phyloP scores from a whole-genome alignment of 1,139 yeast genomes.

The Debaryomyces subglobosus region DNA sequence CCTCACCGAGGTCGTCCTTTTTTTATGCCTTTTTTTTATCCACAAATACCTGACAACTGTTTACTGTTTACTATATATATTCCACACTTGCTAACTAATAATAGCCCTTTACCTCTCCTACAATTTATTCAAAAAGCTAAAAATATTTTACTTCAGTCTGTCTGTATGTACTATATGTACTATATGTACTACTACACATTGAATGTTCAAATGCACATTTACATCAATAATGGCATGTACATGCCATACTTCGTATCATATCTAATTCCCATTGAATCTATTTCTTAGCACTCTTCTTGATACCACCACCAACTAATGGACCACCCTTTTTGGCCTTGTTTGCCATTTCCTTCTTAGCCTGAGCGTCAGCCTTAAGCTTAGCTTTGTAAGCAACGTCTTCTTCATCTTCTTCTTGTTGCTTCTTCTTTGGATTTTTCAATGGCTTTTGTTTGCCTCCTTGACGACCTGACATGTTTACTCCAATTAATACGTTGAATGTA shows the following conservation, averaged over 20 bases:
- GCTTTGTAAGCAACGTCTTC: slow-evolving; percentile 90
- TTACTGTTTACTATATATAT: too few relatives aligned
- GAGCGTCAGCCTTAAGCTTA: slow-evolving; percentile 93
- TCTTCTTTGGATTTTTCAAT: slow-evolving; percentile 72
- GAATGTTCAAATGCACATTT: not conserved
- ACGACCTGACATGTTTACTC: slow-evolving; percentile 62
- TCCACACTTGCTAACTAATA: too few relatives aligned
- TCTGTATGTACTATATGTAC: not conserved
- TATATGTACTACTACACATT: not conserved
- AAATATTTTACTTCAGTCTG: slow-evolving; percentile 1
- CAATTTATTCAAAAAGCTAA: not conserved
- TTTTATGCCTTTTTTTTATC: slow-evolving; percentile 10
- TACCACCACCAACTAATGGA: slow-evolving; percentile 90
- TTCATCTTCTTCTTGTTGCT: slow-evolving; percentile 72
- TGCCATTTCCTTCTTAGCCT: slow-evolving; percentile 89
- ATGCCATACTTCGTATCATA: not conserved
- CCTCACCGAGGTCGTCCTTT: slow-evolving; percentile 37
- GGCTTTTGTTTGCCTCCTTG: slow-evolving; percentile 78
- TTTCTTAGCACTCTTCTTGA: slow-evolving; percentile 84
- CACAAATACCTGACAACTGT: too few relatives aligned
- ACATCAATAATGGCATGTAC: not conserved
- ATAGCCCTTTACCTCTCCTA: too few relatives aligned
- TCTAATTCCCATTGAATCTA: slow-evolving; percentile 20
- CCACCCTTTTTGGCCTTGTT: slow-evolving; percentile 88
- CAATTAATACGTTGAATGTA: not conserved